Evolutionary conservation across 2,329 filamentous ascomycete genomes (phyloP).

Genomic region (Fusarium sp.): DNA sequence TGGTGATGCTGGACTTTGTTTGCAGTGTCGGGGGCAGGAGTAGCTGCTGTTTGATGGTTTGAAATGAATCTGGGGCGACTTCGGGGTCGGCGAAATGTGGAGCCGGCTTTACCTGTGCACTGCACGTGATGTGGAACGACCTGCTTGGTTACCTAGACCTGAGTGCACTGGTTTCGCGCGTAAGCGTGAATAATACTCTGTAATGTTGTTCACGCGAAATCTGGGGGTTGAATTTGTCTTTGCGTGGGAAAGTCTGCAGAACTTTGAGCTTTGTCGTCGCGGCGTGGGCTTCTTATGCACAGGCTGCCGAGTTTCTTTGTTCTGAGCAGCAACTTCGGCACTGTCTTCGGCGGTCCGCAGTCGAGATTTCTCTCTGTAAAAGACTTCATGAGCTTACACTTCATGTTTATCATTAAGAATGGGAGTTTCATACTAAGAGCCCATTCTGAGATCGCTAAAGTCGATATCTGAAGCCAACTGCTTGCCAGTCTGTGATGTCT

Average conservation of each 20-base stretch:
- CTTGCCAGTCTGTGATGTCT: slow-evolving; percentile 71
- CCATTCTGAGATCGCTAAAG: slow-evolving; percentile 45
- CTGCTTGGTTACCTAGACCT: not conserved
- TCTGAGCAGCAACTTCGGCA: not conserved
- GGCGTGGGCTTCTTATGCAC: not conserved
- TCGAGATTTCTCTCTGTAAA: not conserved
- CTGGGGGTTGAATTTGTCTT: not conserved
- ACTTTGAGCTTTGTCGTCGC: not conserved
- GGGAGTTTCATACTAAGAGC: not conserved
- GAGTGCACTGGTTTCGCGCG: not conserved
- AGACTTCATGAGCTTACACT: not conserved
- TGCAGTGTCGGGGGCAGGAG: slow-evolving; percentile 19
- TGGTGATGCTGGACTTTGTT: slow-evolving; percentile 20
- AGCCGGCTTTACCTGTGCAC: not conserved
- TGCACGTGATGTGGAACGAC: slow-evolving; percentile 22
- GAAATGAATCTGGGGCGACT: slow-evolving; percentile 23
- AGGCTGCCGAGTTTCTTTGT: not conserved
- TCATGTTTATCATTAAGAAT: not conserved
- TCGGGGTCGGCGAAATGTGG: slow-evolving; percentile 26
- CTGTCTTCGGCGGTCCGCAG: not conserved
- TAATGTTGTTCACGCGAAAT: not conserved
- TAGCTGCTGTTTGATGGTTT: slow-evolving; percentile 20
- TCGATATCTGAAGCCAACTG: slow-evolving; percentile 69
- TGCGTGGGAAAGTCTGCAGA: not conserved
- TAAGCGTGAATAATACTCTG: not conserved